Conservation (phyloP, 805 yeast genomes). For the Wickerhamiella sorbophila region DNA sequence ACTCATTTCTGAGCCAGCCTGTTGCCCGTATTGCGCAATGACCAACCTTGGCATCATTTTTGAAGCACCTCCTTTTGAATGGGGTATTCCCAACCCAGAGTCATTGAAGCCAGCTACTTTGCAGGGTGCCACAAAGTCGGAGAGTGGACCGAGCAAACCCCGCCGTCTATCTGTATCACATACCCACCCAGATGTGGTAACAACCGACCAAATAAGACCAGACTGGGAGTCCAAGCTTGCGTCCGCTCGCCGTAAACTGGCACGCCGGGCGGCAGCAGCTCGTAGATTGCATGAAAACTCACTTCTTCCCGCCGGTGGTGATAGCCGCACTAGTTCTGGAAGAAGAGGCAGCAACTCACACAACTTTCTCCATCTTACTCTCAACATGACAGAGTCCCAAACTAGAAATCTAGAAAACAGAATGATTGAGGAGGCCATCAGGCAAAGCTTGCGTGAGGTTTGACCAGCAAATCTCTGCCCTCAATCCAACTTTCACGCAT, state of each 20-base stretch:
- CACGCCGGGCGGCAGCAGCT: slow-evolving; percentile 84
- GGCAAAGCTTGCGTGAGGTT: slow-evolving; percentile 13
- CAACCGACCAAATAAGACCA: slow-evolving; percentile 75
- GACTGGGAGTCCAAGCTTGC: slow-evolving; percentile 75
- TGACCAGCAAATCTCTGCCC: no score
- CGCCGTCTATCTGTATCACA: slow-evolving; percentile 20
- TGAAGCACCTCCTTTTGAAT: slow-evolving; percentile 48
- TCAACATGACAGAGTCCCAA: slow-evolving; percentile 10
- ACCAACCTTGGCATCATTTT: slow-evolving; percentile 74
- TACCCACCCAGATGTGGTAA: slow-evolving; percentile 52
- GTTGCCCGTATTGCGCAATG: slow-evolving; percentile 89
- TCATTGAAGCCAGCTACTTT: background rate
- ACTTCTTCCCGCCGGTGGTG: slow-evolving; percentile 31
- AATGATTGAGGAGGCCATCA: slow-evolving; percentile 19
- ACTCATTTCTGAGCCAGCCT: slow-evolving; percentile 72
- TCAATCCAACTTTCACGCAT: background rate
- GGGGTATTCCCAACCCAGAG: slow-evolving; percentile 21
- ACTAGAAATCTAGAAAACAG: slow-evolving; percentile 16
- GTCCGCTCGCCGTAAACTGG: slow-evolving; percentile 60
- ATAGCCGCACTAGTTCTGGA: background rate
- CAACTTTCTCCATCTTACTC: background rate
- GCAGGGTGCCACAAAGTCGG: background rate
- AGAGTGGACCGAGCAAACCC: background rate
- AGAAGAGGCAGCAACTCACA: background rate
- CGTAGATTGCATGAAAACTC: slow-evolving; percentile 86